phyloP scores from a whole-genome alignment of 352 stramenopile genomes.

The Pythium utonaiense region DNA sequence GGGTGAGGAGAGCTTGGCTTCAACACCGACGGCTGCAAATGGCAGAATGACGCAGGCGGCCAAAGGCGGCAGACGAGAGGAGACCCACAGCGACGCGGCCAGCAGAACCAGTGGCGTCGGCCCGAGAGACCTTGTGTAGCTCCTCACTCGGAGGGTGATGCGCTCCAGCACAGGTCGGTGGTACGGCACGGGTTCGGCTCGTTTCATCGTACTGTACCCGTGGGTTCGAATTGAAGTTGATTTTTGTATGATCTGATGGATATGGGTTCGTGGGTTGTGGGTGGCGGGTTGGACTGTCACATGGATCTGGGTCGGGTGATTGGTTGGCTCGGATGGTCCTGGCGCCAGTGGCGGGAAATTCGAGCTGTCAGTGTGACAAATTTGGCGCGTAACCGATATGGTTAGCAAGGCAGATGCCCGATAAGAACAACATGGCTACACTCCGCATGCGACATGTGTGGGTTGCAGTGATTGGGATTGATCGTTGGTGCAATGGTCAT shows the following conservation, averaged over 20 bases:
- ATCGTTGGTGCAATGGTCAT: too few relatives aligned
- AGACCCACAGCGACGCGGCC: not conserved
- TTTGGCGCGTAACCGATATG: constrained; percentile 7
- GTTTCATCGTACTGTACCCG: not conserved
- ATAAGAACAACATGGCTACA: constrained; percentile 28
- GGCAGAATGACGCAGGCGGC: constrained; percentile 17
- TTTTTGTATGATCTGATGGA: not conserved
- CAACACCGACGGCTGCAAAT: constrained; percentile 20
- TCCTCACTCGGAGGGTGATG: not conserved
- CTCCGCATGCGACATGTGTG: not conserved
- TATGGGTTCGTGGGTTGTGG: not conserved
- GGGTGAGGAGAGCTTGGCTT: constrained; percentile 12
- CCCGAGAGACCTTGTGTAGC: not conserved
- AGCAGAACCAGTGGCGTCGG: not conserved
- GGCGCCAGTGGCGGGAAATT: constrained; percentile 21
- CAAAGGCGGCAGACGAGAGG: too few relatives aligned
- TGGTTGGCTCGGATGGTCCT: constrained; percentile 17
- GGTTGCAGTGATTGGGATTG: too few relatives aligned
- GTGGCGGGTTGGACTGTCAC: not conserved
- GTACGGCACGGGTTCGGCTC: constrained; percentile 12
- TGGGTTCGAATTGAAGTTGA: not conserved
- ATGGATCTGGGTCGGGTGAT: constrained; percentile 3
- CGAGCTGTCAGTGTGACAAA: not conserved
- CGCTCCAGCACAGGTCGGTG: constrained; percentile 8
- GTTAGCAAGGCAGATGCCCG: not conserved